Base-by-base conservation (phyloP, 345 rosid genomes). In the Mangifera indica region DNA sequence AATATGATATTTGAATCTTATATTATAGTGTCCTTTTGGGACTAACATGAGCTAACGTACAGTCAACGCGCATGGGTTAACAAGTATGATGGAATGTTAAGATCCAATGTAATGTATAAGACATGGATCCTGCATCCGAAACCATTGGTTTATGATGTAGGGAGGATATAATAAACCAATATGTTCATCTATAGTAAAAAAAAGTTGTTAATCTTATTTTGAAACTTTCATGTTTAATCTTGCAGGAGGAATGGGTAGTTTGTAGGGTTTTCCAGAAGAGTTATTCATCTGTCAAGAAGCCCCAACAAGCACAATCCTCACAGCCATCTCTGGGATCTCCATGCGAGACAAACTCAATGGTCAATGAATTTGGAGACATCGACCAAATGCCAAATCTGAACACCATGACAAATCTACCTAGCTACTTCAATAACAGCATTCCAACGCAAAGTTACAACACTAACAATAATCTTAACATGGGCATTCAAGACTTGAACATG, bases 221-320 rank as follows among this genome's bases (percentile, higher is more conserved):
- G 11, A 7, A 3, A 1, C 10, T 52, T 18, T 44, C 2, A 8
- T 29, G 37, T 20, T 48, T 18, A 10, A 12, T 67, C 10, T 24
- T 13, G 14, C 86, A 93, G 98, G 97, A 91, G 67, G 97, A 93
- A 83, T 93, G 98, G 98, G 98, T 89, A 54, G 93, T 93, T 21
- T 89, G 92, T 76, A 87, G 98, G 78, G 82, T 93, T 14, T 93
- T 93, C 67, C 78, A 91, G 58, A 93, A 93, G 81, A 88, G 81
- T 72, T 34, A 84, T 71, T 46, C 86, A 34, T 42, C 80, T 53
- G 85, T 73, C 57, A 95, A 87, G 75, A 85, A 81, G 69, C 89
- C 84, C 59, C 94, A 84, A 48, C 87, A 83, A 54, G 67, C 83
- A 45, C 82, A 79, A 77, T 84, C 93, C 21, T 83, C 91, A 8